Base-by-base conservation (phyloP, 176 grass and related monocot species). In the Paspalum notatum region DNA sequence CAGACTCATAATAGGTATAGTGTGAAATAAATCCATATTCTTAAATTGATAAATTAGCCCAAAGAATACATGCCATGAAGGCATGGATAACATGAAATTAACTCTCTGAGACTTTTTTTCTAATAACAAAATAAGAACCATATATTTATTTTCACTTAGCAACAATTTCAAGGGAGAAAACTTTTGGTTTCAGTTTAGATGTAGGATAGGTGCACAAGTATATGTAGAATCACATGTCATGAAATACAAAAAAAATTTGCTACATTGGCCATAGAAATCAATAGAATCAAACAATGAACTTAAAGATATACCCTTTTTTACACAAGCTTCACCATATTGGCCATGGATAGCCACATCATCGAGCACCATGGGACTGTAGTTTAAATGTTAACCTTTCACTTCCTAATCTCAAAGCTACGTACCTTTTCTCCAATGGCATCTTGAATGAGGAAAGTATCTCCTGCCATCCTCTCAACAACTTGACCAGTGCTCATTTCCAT, bases 341-440 rank as follows among this genome's bases (percentile, higher is more conserved):
- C 17, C 8, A 7, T 22, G 12, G 16, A 67, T 41, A 68, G n/a
- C n/a, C n/a, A n/a, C n/a, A n/a, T n/a, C 32, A 76, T 62, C 43
- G 52, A 79, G 10, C 32, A 52, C 37, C 8, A 6, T 62, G 42
- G 15, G 25, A 20, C 55, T 37, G 14, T 44, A 56, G 7, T 46
- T 57, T 21, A 15, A 7, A 7, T 56, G 20, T 67, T 50, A 22
- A 21, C 41, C 61, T 46, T 20, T 49, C 37, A 77, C 63, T 37
- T 49, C 22, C 21, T 77, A 42, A 7, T 81, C 26, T 66, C 40
- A 9, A 76, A 78, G 68, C 2, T 61, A 3, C 17, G 9, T 77
- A 80, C 77, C 82, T 83, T 78, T 79, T 88, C 86, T 72, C 86
- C 86, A 83, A 88, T 88, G 59, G 80, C 86, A 77, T 88, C 86